Conservation (phyloP, 768 basidiomycete species). For the Amyloporia xantha region DNA sequence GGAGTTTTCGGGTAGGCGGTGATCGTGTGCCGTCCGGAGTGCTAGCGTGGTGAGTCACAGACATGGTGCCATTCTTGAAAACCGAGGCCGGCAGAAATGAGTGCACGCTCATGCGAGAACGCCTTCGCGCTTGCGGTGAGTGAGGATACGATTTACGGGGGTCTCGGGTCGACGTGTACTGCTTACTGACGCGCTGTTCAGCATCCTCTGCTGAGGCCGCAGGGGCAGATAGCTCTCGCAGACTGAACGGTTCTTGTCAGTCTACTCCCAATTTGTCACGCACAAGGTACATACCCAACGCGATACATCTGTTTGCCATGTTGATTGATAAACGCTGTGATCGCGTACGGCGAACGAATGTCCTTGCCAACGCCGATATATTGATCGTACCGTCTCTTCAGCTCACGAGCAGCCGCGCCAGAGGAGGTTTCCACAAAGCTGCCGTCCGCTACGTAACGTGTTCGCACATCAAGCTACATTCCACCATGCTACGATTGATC, state of each 20-base stretch:
- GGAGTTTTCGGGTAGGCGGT: slow-evolving; percentile 45
- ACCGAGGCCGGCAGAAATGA: slow-evolving; percentile 43
- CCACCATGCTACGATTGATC: background rate
- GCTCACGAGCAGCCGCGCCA: slow-evolving; percentile 64
- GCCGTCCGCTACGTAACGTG: slow-evolving; percentile 72
- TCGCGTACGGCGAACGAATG: slow-evolving; percentile 71
- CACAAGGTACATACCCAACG: slow-evolving; percentile 51
- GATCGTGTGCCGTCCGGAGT: slow-evolving; percentile 21
- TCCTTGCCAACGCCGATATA: slow-evolving; percentile 57
- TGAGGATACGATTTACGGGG: background rate
- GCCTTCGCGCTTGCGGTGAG: slow-evolving; percentile 34
- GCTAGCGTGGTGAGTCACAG: slow-evolving; percentile 4
- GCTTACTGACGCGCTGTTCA: slow-evolving; percentile 30
- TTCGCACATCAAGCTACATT: slow-evolving; percentile 12
- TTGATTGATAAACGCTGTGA: slow-evolving; percentile 78
- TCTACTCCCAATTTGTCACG: background rate
- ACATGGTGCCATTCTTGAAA: slow-evolving; percentile 34
- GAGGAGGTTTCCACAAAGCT: slow-evolving; percentile 79
- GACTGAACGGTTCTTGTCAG: slow-evolving; percentile 29
- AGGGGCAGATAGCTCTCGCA: slow-evolving; percentile 56
- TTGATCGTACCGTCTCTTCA: slow-evolving; percentile 73
- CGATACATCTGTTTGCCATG: slow-evolving; percentile 75
- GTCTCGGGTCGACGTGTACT: background rate
- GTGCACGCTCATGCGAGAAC: slow-evolving; percentile 67
- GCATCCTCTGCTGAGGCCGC: slow-evolving; percentile 44